Evolutionary conservation across 2,329 filamentous ascomycete species (phyloP), one percentile per base, ranked within the genome.

Genomic region (Fusarium pseudograminearum): DNA sequence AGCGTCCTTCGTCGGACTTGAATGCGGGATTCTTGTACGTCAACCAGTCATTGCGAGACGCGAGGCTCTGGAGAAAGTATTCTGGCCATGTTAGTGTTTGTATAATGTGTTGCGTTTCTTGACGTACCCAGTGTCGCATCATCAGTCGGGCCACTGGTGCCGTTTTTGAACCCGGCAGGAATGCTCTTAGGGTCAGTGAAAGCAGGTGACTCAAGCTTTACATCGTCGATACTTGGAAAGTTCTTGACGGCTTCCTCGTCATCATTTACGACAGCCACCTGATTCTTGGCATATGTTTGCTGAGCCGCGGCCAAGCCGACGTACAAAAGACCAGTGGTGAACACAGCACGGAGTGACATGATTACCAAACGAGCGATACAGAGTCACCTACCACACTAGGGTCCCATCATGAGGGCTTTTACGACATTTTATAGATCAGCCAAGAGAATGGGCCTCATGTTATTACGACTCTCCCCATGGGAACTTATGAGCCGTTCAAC

Each of bases 121-220:
- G 5, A 36, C 63, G 28, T 60, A 71, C 70, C 61, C 42, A 72
- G 2, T 2, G 70, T 63, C 2, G 67, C 57, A 50, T 65, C 70
- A 10, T 55, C 34, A 2, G 76, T 78, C 4, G 76, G 76, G 2
- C 76, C 76, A 18, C 65, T 71, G 0, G 74, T 78, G 18, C 76
- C 76, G 30, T 76, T 76, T 5, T 65, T 53, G 16, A 76, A 78
- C 1, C 65, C 65, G 4, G 52, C 50, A 0, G 76, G 73, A 6
- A 78, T 58, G 4, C 73, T 71, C 38, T 73, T 58, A 0, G 67
- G 62, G 5, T 64, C 54, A 7, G 38, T 47, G 30, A 78, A 78
- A 3, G 76, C 68, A 4, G 76, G 76, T 1, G 76, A 77, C 18
- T 61, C 46, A 2, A 78, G 63, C 8, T 76, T 45, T 2, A 77